Evolutionary conservation across 345 rosid species (phyloP).

Genomic region (Balakata baccata): DNA sequence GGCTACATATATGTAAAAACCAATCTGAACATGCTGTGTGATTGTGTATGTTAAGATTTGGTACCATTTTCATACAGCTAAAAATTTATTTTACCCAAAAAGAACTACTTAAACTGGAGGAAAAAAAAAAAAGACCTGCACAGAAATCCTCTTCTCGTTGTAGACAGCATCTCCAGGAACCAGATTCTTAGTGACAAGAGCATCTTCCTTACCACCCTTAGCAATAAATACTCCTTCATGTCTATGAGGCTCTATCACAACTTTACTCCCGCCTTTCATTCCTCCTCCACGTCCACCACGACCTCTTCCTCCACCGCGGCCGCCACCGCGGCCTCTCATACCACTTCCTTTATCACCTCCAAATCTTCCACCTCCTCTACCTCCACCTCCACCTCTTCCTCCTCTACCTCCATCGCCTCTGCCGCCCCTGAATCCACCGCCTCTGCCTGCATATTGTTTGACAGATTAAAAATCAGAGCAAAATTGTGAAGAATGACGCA

Average conservation of each 20-base stretch:
- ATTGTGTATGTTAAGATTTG: too few relatives aligned
- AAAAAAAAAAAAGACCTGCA: constrained; percentile 46
- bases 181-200: constrained; percentile 81
- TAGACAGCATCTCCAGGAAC: constrained; percentile 96
- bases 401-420: constrained; percentile 28
- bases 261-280: constrained; percentile 88
- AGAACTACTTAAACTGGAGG: too few relatives aligned
- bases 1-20: too few relatives aligned
- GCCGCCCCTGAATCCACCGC: constrained; percentile 33
- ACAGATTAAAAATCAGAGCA: neutral
- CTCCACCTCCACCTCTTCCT: constrained; percentile 36
- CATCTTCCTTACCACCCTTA: constrained; percentile 94
- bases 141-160: constrained; percentile 84
- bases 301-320: constrained; percentile 45
- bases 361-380: constrained; percentile 37
- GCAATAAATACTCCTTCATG: constrained; percentile 85
- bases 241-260: constrained; percentile 80
- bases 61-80: too few relatives aligned
- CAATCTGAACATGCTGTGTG: too few relatives aligned
- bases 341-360: constrained; percentile 45
- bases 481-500: neutral
- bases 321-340: constrained; percentile 34
- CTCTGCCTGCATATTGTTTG: constrained; percentile 6
- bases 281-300: constrained; percentile 61
- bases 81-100: too few relatives aligned